Percentiles rank a stretch among this genome's conserved stretches.
phyloP scores from a whole-genome alignment of 805 yeast genomes.

The Blastobotrys peoriensis region DNA sequence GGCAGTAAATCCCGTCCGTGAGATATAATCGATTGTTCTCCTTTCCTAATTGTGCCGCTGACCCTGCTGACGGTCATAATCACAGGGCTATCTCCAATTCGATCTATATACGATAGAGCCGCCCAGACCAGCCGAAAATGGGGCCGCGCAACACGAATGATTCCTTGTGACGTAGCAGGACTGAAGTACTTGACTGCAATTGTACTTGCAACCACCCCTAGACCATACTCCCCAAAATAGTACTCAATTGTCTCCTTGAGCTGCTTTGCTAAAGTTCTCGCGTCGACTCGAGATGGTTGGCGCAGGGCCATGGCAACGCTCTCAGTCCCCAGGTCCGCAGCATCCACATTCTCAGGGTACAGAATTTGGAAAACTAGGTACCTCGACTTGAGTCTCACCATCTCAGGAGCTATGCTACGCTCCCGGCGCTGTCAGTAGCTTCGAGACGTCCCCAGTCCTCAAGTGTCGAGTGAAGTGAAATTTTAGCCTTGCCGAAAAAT shows the following conservation, averaged over 20 bases:
- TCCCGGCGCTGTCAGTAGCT: too few species aligned
- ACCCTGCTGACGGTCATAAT: slow-evolving; percentile 60
- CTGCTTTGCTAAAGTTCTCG: slow-evolving; percentile 45
- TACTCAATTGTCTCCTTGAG: slow-evolving; percentile 52
- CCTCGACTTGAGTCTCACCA: slow-evolving; percentile 87
- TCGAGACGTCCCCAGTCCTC: too few species aligned
- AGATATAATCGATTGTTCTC: slow-evolving; percentile 64
- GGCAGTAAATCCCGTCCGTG: too few species aligned
- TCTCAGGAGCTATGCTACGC: too few species aligned
- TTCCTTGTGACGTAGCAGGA: slow-evolving; percentile 75
- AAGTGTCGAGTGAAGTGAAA: too few species aligned
- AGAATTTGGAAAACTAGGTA: slow-evolving; percentile 76
- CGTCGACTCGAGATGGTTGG: slow-evolving; percentile 34
- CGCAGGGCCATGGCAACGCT: slow-evolving; percentile 13
- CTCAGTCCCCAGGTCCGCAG: slow-evolving; percentile 7
- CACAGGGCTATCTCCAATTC: slow-evolving; percentile 43
- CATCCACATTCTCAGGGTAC: slow-evolving; percentile 45
- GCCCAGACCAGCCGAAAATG: slow-evolving; percentile 57
- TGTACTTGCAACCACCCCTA: slow-evolving; percentile 56
- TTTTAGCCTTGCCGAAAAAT: too few species aligned
- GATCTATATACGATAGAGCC: slow-evolving; percentile 45
- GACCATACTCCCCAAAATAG: slow-evolving; percentile 74
- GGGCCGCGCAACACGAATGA: slow-evolving; percentile 67
- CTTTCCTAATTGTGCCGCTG: slow-evolving; percentile 82
- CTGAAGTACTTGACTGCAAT: slow-evolving; percentile 74